Percentiles rank a stretch among this genome's conserved stretches.
Evolutionary conservation across 2,329 filamentous ascomycete species (phyloP).

Genomic region (Phialophora verrucosa): DNA sequence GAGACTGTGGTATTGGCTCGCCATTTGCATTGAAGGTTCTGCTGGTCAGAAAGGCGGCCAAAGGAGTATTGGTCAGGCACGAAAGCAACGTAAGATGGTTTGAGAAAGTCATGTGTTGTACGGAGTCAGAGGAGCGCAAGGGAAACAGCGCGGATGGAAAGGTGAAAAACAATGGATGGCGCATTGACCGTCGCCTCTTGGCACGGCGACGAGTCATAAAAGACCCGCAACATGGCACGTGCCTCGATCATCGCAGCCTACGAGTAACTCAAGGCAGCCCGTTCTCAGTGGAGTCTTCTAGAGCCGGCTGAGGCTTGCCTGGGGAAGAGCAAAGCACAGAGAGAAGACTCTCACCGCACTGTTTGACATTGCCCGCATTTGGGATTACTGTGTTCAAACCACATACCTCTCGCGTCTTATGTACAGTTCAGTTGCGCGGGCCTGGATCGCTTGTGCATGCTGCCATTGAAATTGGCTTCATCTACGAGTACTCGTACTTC

Average conservation of each 20-base stretch:
- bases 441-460: background rate
- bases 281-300: background rate
- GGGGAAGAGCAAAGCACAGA: background rate
- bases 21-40: background rate
- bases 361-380: background rate
- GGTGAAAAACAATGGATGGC: background rate
- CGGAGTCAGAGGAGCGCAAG: background rate
- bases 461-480: background rate
- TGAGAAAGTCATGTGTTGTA: conserved; percentile 1
- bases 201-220: background rate
- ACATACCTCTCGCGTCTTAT: background rate
- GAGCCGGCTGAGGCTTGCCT: background rate
- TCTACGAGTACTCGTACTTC: background rate
- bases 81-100: background rate
- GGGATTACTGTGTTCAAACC: background rate
- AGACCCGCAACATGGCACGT: background rate
- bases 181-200: background rate
- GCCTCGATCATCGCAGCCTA: background rate
- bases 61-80: background rate
- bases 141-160: background rate
- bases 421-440: background rate
- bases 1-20: background rate
- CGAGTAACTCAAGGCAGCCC: background rate
- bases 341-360: too few species aligned
- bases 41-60: conserved; percentile 2